phyloP scores from a whole-genome alignment of 768 basidiomycete species.

The Mycena latifolia region DNA sequence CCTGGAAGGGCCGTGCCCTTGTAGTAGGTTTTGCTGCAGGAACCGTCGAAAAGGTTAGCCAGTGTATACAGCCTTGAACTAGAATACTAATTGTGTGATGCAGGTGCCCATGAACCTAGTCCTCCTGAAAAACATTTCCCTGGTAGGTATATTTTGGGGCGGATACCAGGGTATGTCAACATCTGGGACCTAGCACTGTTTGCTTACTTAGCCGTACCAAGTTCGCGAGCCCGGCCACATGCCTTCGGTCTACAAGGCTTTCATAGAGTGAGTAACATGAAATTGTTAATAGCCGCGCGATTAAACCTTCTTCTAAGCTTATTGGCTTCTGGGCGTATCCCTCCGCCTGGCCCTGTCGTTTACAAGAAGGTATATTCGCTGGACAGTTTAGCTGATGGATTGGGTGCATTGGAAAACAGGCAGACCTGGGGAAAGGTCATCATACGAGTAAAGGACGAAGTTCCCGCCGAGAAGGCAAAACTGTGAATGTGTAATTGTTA shows the following conservation, averaged over 20 bases:
- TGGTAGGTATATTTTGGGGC: conserved; percentile 71
- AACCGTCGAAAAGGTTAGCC: conserved; percentile 80
- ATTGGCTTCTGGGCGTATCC: conserved; percentile 72
- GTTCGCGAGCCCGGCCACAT: conserved; percentile 76
- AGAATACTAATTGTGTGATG: conserved; percentile 8
- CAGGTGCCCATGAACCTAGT: conserved; percentile 89
- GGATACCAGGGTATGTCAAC: conserved; percentile 8
- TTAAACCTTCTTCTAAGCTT: conserved; percentile 55
- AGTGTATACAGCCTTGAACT: background rate
- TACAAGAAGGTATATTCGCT: conserved; percentile 80
- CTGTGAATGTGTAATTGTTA: conserved; percentile 42
- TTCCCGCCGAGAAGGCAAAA: conserved; percentile 50
- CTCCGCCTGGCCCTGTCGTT: conserved; percentile 63
- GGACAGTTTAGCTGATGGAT: conserved; percentile 73
- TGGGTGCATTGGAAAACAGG: conserved; percentile 81
- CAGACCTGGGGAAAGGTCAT: conserved; percentile 95
- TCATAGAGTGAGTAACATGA: conserved; percentile 69
- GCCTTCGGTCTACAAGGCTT: conserved; percentile 76
- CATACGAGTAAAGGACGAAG: conserved; percentile 66
- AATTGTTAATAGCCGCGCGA: too few species aligned
- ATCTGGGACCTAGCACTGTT: background rate
- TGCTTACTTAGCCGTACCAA: conserved; percentile 38
- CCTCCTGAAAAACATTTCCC: conserved; percentile 86
- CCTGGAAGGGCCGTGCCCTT: conserved; percentile 92
- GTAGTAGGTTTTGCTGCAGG: conserved; percentile 96